phyloP scores from a whole-genome alignment of 169 alveolate species.

The Plasmodium berghei region DNA sequence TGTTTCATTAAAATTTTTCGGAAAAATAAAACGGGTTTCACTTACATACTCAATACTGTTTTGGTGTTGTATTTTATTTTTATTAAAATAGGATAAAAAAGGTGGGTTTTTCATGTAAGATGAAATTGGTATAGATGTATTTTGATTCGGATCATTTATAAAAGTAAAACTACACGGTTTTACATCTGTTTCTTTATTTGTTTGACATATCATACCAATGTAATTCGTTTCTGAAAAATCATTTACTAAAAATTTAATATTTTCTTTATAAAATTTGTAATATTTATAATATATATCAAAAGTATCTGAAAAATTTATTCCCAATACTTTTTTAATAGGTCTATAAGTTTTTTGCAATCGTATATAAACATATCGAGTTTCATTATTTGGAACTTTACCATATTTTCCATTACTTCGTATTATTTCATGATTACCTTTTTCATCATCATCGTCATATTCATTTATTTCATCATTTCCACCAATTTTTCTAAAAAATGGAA shows the following conservation, averaged over 20 bases:
- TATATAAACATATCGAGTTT: conserved; percentile 8
- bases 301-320: conserved; percentile 25
- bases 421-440: no score
- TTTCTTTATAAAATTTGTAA: conserved; percentile 25
- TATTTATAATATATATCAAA: conserved; percentile 46
- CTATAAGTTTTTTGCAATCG: conserved; percentile 19
- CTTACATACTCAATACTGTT: not conserved
- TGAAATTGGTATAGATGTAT: not conserved
- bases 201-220: conserved; percentile 53
- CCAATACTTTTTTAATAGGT: conserved; percentile 16
- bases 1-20: conserved; percentile 1
- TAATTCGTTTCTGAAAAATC: conserved; percentile 45
- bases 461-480: not conserved
- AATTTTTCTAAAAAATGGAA: conserved; percentile 12
- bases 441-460: no score
- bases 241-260: conserved; percentile 14
- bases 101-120: not conserved
- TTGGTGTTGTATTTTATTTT: not conserved
- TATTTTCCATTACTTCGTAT: no score
- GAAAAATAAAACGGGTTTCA: conserved; percentile 42
- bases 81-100: conserved; percentile 10
- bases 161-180: conserved; percentile 13
- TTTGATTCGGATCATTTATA: conserved; percentile 1
- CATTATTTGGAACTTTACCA: not conserved
- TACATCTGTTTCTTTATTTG: not conserved